Evolutionary conservation across 1,139 yeast genomes (phyloP).

Genomic region (Diutina mesorugosa): DNA sequence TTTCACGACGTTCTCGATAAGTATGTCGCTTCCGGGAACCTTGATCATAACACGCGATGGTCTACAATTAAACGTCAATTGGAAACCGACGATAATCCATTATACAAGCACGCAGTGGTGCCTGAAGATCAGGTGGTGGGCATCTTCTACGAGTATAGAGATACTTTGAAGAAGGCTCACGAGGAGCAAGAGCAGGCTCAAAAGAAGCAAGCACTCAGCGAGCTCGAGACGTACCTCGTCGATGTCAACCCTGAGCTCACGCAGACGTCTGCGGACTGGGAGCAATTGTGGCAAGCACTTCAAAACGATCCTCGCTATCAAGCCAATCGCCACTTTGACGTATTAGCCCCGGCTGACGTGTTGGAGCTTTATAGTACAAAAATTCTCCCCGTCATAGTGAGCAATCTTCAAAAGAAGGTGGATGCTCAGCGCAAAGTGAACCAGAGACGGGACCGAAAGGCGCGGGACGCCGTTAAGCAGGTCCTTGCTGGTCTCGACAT

Average conservation of each 20-base stretch:
- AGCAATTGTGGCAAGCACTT: conserved; percentile 24
- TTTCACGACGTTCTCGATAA: conserved; percentile 36
- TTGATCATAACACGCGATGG: conserved; percentile 62
- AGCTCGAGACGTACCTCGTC: conserved; percentile 35
- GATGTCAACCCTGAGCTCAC: conserved; percentile 16
- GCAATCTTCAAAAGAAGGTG: conserved; percentile 22
- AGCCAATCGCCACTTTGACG: conserved; percentile 44
- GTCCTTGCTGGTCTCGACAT: conserved; percentile 26
- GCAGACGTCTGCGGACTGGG: conserved; percentile 23
- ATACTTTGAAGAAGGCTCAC: conserved; percentile 24
- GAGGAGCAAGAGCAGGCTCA: conserved; percentile 16
- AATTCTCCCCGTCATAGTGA: conserved; percentile 25
- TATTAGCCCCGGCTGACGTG: conserved; percentile 46
- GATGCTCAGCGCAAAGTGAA: conserved; percentile 24
- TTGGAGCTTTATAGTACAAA: conserved; percentile 38
- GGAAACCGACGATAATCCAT: conserved; percentile 49
- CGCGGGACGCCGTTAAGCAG: conserved; percentile 45
- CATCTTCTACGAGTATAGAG: conserved; percentile 39
- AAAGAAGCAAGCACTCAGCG: conserved; percentile 37
- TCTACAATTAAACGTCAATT: conserved; percentile 29
- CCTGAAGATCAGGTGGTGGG: conserved; percentile 42
- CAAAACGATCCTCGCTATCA: conserved; percentile 38
- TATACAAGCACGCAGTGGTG: conserved; percentile 50
- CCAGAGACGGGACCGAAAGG: conserved; percentile 46
- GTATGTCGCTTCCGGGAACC: conserved; percentile 17